Base-by-base conservation (phyloP, 2,329 filamentous ascomycete genomes). In the Ascochyta lentis region DNA sequence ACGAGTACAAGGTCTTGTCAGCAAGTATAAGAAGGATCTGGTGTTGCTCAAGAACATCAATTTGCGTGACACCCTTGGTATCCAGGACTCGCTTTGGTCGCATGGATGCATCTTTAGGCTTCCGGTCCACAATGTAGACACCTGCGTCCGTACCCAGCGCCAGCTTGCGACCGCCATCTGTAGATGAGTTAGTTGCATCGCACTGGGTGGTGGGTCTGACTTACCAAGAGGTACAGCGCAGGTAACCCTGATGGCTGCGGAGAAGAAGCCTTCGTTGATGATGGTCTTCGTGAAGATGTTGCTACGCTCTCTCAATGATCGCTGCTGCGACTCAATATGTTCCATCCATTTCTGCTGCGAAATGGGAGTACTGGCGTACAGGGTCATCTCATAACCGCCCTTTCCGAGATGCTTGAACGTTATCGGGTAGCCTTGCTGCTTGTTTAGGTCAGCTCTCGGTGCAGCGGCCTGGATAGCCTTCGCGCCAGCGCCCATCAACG, bases 291-390 rank as follows among this genome's bases (percentile, higher is more conserved):
- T 87, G 70, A 87, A 89, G 69, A 89, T 88, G 66, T 88, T 89
- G 76, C 86, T 89, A 41, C 86, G 80, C 65, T 93, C 89, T 62
- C 92, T 86, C 54, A 99, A 83, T 59, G 90, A 90, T 67, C 91
- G 87, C 76, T 99, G 96, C 64, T 96, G 92, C 45, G 87, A 84
- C 69, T 96, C 92, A 67, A 99, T 97, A 70, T 91, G 89, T 78
- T 99, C 93, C 73, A 99, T 92, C 89, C 95, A 99, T 77, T 98
- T 99, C 75, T 94, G 91, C 55, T 95, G 86, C 24, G 92, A 91
- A 8, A 91, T 89, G 65, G 91, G 89, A 56, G 91, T 96, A 9
- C 89, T 87, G 42, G 92, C 94, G 76, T 89, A 98, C 4, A 99
- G 83, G 3, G 93, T 95, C 68, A 92, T 81, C 73, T 97, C 94